Conservation (phyloP, 1,139 yeast genomes). For the Magnusiomyces tetraspermus region DNA sequence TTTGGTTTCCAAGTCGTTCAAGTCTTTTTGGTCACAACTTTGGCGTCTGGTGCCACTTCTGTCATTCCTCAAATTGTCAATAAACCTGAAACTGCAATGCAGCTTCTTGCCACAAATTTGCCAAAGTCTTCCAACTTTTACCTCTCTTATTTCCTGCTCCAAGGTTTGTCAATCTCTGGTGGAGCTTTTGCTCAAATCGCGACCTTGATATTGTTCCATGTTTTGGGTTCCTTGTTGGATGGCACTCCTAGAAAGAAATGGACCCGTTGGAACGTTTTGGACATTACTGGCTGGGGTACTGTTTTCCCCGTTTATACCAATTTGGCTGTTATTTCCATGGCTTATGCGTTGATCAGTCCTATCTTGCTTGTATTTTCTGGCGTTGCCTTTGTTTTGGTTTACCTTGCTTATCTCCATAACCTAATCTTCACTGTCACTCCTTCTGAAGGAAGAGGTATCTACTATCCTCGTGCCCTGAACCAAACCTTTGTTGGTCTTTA, state of each 20-base stretch:
- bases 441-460: slow-evolving; percentile 71
- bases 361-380: slow-evolving; percentile 60
- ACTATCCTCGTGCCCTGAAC: slow-evolving; percentile 78
- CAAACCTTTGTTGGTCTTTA: slow-evolving; percentile 85
- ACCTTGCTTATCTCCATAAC: slow-evolving; percentile 73
- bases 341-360: slow-evolving; percentile 80
- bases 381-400: slow-evolving; percentile 59
- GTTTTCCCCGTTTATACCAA: slow-evolving; percentile 76
- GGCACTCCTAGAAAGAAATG: slow-evolving; percentile 81
- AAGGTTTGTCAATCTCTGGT: slow-evolving; percentile 75
- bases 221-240: slow-evolving; percentile 63
- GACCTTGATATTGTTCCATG: slow-evolving; percentile 57
- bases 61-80: slow-evolving; percentile 59
- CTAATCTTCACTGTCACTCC: slow-evolving; percentile 60
- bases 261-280: slow-evolving; percentile 56
- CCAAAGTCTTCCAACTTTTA: slow-evolving; percentile 87
- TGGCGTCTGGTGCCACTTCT: slow-evolving; percentile 73
- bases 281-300: slow-evolving; percentile 76
- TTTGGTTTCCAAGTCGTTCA: slow-evolving; percentile 86
- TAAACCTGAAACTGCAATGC: slow-evolving; percentile 60
- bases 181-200: slow-evolving; percentile 73
- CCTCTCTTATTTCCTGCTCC: slow-evolving; percentile 48
- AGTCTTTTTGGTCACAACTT: slow-evolving; percentile 65
- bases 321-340: slow-evolving; percentile 68
- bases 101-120: slow-evolving; percentile 57